Evolutionary conservation across 2,329 filamentous ascomycete genomes (phyloP).

Genomic region (Diaporthe ampelina): DNA sequence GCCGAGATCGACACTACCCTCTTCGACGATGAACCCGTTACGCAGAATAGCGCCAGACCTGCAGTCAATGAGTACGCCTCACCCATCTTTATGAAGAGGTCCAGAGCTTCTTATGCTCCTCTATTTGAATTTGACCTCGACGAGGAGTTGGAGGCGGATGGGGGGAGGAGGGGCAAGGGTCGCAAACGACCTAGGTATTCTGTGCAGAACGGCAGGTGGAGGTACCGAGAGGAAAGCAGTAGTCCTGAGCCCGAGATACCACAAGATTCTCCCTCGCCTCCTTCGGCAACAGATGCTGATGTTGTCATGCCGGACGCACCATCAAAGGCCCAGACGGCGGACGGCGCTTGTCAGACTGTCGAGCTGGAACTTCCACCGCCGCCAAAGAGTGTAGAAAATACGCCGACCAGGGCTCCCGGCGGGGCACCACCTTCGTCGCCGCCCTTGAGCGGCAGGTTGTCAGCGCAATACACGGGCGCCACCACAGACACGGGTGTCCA

Average conservation of each 20-base stretch:
- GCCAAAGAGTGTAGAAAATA: constrained; percentile 22
- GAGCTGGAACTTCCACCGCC: constrained; percentile 44
- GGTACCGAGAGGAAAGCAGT: constrained; percentile 77
- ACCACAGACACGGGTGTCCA: constrained; percentile 26
- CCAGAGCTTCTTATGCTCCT: constrained; percentile 77
- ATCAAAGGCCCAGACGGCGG: constrained; percentile 46
- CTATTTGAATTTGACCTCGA: constrained; percentile 75
- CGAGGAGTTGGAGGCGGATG: constrained; percentile 77
- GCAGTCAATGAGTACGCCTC: constrained; percentile 74
- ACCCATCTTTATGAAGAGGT: constrained; percentile 83
- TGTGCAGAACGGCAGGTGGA: constrained; percentile 78
- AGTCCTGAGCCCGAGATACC: constrained; percentile 71
- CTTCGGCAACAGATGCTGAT: constrained; percentile 17
- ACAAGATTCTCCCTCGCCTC: constrained; percentile 39
- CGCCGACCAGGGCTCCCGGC: constrained; percentile 12
- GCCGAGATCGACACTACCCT: constrained; percentile 39
- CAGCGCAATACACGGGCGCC: background rate
- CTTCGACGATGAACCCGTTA: constrained; percentile 40
- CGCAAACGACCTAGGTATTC: constrained; percentile 80
- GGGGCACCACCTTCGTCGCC: background rate
- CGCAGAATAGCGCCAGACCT: constrained; percentile 41
- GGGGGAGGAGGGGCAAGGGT: constrained; percentile 69
- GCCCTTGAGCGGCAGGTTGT: background rate
- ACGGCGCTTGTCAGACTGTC: constrained; percentile 51
- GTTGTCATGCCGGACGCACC: constrained; percentile 40